Conservation (phyloP, 1,139 yeast species). For the Meyerozyma sp. region DNA sequence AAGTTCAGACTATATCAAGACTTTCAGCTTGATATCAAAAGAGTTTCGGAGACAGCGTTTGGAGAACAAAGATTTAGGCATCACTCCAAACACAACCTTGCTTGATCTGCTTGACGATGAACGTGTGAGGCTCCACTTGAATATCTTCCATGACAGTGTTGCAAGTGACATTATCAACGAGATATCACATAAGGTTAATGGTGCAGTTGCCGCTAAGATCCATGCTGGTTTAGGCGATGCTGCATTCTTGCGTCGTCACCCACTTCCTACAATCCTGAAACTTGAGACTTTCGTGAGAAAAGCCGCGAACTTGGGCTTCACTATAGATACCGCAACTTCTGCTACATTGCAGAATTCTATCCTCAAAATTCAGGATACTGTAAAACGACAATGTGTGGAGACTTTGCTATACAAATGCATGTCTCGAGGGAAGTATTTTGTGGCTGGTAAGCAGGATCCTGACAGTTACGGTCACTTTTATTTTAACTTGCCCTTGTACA, state of each 20-base stretch:
- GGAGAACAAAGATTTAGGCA: conserved; percentile 42
- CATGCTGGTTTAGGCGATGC: conserved; percentile 73
- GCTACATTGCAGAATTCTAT: conserved; percentile 72
- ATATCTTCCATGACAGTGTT: conserved; percentile 61
- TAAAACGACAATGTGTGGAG: conserved; percentile 70
- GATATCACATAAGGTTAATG: conserved; percentile 73
- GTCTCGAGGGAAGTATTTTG: conserved; percentile 79
- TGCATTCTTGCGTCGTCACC: conserved; percentile 83
- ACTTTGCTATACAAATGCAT: conserved; percentile 76
- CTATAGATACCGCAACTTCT: conserved; percentile 70
- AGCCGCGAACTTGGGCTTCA: conserved; percentile 59
- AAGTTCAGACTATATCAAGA: conserved; percentile 60
- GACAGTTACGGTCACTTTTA: conserved; percentile 77
- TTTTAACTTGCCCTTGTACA: conserved; percentile 76
- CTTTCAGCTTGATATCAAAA: conserved; percentile 60
- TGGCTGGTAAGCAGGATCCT: conserved; percentile 84
- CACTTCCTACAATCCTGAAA: conserved; percentile 77
- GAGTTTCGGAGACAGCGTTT: conserved; percentile 73
- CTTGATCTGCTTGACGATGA: conserved; percentile 86
- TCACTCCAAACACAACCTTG: conserved; percentile 57
- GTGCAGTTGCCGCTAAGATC: conserved; percentile 78
- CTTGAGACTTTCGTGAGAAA: conserved; percentile 75
- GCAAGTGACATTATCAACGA: conserved; percentile 66
- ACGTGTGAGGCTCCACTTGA: conserved; percentile 62
- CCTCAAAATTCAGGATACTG: conserved; percentile 56